Evolutionary conservation across 2,329 filamentous ascomycete genomes (phyloP).

Genomic region (Elsinoe batatas): DNA sequence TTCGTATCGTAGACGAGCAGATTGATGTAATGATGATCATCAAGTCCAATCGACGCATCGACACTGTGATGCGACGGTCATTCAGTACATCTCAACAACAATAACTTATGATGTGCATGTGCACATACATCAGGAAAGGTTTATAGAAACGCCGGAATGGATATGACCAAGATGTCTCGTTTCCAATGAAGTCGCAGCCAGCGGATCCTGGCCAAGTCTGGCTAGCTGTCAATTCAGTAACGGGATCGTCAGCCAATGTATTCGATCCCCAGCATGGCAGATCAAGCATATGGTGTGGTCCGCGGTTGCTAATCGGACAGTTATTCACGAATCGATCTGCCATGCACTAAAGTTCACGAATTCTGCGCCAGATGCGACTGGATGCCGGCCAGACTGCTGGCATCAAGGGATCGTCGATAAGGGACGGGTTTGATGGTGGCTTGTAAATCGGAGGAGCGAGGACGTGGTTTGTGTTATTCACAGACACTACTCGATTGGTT

Average conservation of each 20-base stretch:
- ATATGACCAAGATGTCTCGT: neutral
- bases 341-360: neutral
- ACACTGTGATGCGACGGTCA: neutral
- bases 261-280: neutral
- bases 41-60: neutral
- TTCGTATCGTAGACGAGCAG: no score
- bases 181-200: neutral
- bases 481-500: neutral
- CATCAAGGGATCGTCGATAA: constrained; percentile 1
- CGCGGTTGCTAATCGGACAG: neutral
- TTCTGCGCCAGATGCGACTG: neutral
- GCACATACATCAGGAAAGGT: neutral
- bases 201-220: neutral
- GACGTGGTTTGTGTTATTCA: neutral
- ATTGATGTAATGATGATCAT: neutral
- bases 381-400: neutral
- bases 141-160: neutral
- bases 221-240: neutral
- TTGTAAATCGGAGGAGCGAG: neutral
- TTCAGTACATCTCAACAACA: neutral
- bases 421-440: neutral
- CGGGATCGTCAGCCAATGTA: neutral
- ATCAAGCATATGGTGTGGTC: neutral
- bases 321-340: neutral
- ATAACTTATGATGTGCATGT: neutral